These are phyloP conservation scores for Alternaria novae-zelandiae DNA, from an alignment of 2,329 filamentous ascomycete genomes.

Conservation along the genomic window DNA sequence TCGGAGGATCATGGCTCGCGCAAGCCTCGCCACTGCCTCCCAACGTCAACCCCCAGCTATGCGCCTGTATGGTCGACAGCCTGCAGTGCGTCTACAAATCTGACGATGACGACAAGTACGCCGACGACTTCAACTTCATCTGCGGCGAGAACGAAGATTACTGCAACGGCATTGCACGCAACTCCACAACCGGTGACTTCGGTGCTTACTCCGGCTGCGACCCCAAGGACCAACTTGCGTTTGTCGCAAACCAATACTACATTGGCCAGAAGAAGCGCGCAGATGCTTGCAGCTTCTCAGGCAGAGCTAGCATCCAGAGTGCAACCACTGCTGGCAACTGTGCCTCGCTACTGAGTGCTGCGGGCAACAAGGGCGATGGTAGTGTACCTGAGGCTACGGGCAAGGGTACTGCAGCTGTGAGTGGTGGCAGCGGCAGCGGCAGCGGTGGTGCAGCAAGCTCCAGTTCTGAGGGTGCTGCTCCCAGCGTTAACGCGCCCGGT, in stretches of 20 bases:
- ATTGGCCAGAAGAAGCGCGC: constrained; percentile 56
- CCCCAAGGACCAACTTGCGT: constrained; percentile 72
- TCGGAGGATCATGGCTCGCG: constrained; percentile 71
- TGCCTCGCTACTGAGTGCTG: constrained; percentile 63
- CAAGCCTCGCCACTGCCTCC: constrained; percentile 75
- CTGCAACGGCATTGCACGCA: constrained; percentile 72
- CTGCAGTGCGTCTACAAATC: constrained; percentile 73
- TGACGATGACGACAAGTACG: constrained; percentile 65
- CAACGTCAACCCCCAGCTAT: constrained; percentile 77
- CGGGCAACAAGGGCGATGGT: constrained; percentile 66
- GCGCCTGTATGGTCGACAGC: constrained; percentile 80
- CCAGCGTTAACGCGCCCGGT: constrained; percentile 23
- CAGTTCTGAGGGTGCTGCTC: constrained; percentile 24
- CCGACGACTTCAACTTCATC: constrained; percentile 74
- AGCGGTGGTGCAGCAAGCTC: constrained; percentile 15
- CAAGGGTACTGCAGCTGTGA: constrained; percentile 26
- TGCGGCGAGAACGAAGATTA: constrained; percentile 64
- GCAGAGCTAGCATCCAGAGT: constrained; percentile 65
- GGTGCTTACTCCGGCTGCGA: constrained; percentile 80
- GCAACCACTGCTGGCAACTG: constrained; percentile 60
- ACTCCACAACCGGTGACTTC: constrained; percentile 72
- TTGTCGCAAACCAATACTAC: constrained; percentile 74
- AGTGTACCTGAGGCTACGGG: constrained; percentile 52
- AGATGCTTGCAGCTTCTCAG: constrained; percentile 74
- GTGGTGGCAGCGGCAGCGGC: constrained; percentile 1